Conservation (phyloP, 1,139 yeast species). For the Kluyveromyces marxianus region DNA sequence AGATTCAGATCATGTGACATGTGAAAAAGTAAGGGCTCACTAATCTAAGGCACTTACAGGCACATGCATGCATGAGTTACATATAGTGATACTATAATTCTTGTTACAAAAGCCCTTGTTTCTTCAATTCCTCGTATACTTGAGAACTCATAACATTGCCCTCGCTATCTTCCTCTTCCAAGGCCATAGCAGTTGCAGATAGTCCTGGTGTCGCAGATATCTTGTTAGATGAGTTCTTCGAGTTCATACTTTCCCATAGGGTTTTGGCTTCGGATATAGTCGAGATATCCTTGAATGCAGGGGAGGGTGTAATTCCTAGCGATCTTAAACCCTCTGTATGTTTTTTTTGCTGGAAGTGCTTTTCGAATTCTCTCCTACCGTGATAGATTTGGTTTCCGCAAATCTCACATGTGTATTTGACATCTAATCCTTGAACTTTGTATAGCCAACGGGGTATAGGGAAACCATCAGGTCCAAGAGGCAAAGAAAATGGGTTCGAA, state of each 20-base stretch:
- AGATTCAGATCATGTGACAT: background rate
- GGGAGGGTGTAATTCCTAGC: conserved; percentile 56
- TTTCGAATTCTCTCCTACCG: conserved; percentile 65
- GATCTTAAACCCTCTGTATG: conserved; percentile 71
- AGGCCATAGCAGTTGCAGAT: conserved; percentile 36
- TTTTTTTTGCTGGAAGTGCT: conserved; percentile 62
- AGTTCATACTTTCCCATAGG: conserved; percentile 45
- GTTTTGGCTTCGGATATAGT: conserved; percentile 60
- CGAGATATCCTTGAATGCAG: conserved; percentile 56
- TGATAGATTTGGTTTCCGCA: conserved; percentile 72
- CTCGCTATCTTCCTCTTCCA: conserved; percentile 84
- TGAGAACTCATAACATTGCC: conserved; percentile 87
- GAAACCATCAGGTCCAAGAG: conserved; percentile 80
- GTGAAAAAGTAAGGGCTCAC: background rate
- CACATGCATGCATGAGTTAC: no score
- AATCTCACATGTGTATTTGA: conserved; percentile 70
- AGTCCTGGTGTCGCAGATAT: no score
- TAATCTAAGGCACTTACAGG: background rate
- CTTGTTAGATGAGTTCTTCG: conserved; percentile 19
- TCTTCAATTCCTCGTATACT: conserved; percentile 75
- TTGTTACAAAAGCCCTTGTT: conserved; percentile 60
- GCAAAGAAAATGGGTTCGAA: conserved; percentile 50
- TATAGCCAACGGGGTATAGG: conserved; percentile 94
- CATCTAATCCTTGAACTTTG: conserved; percentile 80
- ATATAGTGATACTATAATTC: no score